Evolutionary conservation across 768 basidiomycete species (phyloP), one percentile per base, ranked within the genome.

Genomic region (Mycena sanguinolenta): DNA sequence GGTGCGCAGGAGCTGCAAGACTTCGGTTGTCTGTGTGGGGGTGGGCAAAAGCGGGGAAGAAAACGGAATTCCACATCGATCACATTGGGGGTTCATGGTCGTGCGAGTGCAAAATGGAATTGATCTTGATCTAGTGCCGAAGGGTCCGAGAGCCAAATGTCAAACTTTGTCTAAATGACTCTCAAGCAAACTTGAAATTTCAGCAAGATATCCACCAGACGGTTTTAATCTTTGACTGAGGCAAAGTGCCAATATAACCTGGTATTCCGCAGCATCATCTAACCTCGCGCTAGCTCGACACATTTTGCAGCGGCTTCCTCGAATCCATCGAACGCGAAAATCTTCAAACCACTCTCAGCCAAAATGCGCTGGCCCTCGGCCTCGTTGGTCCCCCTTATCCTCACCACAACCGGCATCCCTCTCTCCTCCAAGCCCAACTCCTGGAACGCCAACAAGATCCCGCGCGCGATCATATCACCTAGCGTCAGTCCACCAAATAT

Each of bases 381-480:
- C 79, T 94, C 92, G 79, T 92, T 94, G 30, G 92, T 94, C 54
- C 92, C 92, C 80, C 94, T 91, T 59, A 94, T 83, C 60, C 92
- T 85, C 46, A 94, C 92, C 65, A 94, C 85, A 39, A 94, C 78
- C 28, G 93, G 93, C 65, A 94, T 88, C 2, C 58, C 66, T 30
- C 66, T 19, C 52, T 59, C 62, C 90, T 90, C 75, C 90, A 91
- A 77, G 92, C 93, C 75, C 91, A 94, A 72, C 92, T 89, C 93
- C 92, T 93, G 82, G 92, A 94, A 75, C 86, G 84, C 84, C 50
- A 21, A 21, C 61, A 68, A 44, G 38, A 50, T 57, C 17, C 71
- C 71, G 4, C 63, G 38, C 32, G 71, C 71, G 39, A 69, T 73
- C 71, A 73, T 69, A 58, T 68, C 71, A 12, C 71, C 67, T 8